A percentile compares a stretch with the other conserved stretches of the same genome.
phyloP scores from a whole-genome alignment of 306 rosid genomes.

The Begonia fuchsioides region DNA sequence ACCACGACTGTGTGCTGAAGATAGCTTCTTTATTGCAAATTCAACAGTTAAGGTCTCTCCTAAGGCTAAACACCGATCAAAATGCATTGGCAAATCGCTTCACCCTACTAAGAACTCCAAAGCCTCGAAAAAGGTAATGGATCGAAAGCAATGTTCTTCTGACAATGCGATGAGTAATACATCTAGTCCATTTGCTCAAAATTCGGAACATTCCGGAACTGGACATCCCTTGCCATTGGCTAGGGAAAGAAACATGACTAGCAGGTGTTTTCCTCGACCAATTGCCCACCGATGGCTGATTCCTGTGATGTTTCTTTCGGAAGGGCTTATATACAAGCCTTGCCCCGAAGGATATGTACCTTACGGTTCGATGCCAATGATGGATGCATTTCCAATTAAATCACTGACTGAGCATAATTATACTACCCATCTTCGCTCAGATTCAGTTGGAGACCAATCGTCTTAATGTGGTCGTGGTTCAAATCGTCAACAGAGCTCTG shows the following conservation, averaged over 20 bases:
- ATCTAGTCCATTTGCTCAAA: conserved; percentile 35
- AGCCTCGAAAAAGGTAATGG: conserved; percentile 36
- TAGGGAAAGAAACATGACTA: conserved; percentile 33
- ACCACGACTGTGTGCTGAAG: conserved; percentile 53
- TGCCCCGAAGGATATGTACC: conserved; percentile 12
- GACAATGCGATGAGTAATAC: too few species aligned
- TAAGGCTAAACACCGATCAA: conserved; percentile 27
- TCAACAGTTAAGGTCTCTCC: conserved; percentile 31
- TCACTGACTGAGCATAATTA: conserved; percentile 32
- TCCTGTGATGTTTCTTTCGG: conserved; percentile 73
- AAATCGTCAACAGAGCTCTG: conserved; percentile 21
- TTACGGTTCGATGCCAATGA: conserved; percentile 31
- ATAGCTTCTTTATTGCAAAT: conserved; percentile 39
- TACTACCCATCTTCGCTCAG: conserved; percentile 42
- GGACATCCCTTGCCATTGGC: conserved; percentile 16
- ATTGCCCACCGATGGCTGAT: conserved; percentile 65
- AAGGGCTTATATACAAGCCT: conserved; percentile 82
- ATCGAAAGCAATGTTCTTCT: conserved; percentile 54
- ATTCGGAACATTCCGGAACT: conserved; percentile 24
- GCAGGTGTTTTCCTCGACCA: conserved; percentile 57
- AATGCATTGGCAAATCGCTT: conserved; percentile 14
- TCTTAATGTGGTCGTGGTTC: conserved; percentile 24
- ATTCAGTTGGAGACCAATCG: too few species aligned
- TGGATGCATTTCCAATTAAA: conserved; percentile 33
- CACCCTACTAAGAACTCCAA: too few species aligned